Evolutionary conservation across 2,329 filamentous ascomycete species (phyloP).

Genomic region (Xylariaceae sp.): DNA sequence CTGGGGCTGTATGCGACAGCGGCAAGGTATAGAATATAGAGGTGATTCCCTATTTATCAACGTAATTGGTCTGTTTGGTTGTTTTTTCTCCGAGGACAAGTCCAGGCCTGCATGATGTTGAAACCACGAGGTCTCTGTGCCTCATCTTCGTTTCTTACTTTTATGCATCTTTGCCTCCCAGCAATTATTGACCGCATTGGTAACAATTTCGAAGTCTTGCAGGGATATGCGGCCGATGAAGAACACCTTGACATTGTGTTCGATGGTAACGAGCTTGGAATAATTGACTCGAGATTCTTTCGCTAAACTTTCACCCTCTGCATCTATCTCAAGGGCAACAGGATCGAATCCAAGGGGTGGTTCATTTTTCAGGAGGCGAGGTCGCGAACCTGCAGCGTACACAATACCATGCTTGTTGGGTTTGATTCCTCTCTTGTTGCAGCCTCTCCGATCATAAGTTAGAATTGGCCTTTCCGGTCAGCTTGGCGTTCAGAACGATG

Average conservation of each 20-base stretch:
- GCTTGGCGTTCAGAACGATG: not conserved
- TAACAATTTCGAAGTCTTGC: conserved; percentile 40
- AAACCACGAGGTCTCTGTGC: conserved; percentile 8
- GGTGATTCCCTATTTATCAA: conserved; percentile 10
- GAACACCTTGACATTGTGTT: conserved; percentile 55
- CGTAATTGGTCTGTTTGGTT: conserved; percentile 15
- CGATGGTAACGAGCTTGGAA: conserved; percentile 51
- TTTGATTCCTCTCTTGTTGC: conserved; percentile 51
- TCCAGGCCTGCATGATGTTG: conserved; percentile 3
- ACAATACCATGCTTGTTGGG: conserved; percentile 52
- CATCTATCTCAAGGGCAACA: conserved; percentile 41
- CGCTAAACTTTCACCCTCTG: conserved; percentile 42
- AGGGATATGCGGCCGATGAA: conserved; percentile 49
- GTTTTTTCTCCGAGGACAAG: conserved; percentile 13
- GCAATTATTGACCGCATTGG: conserved; percentile 45
- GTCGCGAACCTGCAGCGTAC: conserved; percentile 33
- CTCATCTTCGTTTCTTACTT: conserved; percentile 23
- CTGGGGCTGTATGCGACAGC: conserved; percentile 1
- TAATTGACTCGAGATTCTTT: conserved; percentile 55
- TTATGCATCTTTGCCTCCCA: conserved; percentile 43
- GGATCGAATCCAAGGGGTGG: conserved; percentile 46
- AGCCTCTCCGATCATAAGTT: conserved; percentile 51
- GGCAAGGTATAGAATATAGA: conserved; percentile 4
- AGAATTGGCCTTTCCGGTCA: conserved; percentile 45
- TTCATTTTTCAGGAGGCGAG: conserved; percentile 38